These are phyloP conservation scores for Epichloe sylvatica DNA, from an alignment of 2,329 filamentous ascomycete genomes.

Conservation along the genomic window DNA sequence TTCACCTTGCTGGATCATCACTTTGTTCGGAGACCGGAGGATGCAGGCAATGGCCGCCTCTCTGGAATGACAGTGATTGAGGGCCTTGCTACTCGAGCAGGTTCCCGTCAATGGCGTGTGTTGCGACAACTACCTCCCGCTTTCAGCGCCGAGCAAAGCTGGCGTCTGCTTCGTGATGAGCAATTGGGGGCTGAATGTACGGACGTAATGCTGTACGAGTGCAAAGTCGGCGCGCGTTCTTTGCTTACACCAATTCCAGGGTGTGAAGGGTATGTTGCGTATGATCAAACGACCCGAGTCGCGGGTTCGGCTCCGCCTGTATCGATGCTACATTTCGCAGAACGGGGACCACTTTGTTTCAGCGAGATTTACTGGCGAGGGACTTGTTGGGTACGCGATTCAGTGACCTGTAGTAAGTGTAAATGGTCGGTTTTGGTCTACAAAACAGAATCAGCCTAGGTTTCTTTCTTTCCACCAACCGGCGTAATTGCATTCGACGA, in stretches of 20 bases:
- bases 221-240: background rate
- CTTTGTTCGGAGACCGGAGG: background rate
- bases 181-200: background rate
- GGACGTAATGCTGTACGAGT: background rate
- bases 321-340: background rate
- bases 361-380: background rate
- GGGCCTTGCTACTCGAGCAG: background rate
- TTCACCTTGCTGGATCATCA: background rate
- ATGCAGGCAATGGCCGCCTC: background rate
- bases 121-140: background rate
- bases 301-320: background rate
- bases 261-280: background rate
- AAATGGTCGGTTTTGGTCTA: too few species aligned
- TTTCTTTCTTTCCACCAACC: too few species aligned
- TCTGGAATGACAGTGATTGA: slow-evolving; percentile 1
- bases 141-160: background rate
- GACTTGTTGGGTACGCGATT: slow-evolving; percentile 17
- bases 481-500: too few species aligned
- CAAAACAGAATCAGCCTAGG: too few species aligned
- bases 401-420: background rate
- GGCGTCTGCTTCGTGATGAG: background rate
- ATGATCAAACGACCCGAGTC: background rate
- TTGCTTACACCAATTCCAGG: background rate
- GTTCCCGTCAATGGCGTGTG: background rate
- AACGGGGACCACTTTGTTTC: slow-evolving; percentile 2